Evolutionary conservation across 1,284 basidiomycete genomes (phyloP).

Genomic region (Papiliotrema terrestris): DNA sequence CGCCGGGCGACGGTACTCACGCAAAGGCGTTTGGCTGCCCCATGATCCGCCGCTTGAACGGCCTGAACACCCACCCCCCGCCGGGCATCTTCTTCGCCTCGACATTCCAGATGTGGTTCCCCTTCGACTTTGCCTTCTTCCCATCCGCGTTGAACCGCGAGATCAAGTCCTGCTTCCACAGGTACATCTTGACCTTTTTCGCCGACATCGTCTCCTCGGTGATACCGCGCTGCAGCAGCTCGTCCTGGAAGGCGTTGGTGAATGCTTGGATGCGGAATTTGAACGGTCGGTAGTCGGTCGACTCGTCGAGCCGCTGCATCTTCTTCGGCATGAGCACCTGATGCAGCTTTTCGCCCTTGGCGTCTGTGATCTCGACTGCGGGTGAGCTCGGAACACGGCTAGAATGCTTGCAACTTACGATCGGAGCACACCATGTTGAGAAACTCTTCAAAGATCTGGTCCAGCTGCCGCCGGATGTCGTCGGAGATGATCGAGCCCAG

Average conservation of each 20-base stretch:
- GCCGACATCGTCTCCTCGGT: conserved; percentile 55
- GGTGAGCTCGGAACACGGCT: too few species aligned
- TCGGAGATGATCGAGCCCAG: conserved; percentile 39
- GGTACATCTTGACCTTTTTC: conserved; percentile 85
- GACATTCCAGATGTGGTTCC: conserved; percentile 99
- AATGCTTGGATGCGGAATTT: conserved; percentile 99
- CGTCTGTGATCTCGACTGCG: conserved; percentile 84
- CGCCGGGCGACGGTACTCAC: too few species aligned
- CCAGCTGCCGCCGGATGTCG: conserved; percentile 77
- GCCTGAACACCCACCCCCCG: conserved; percentile 83
- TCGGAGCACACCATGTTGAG: conserved; percentile 87
- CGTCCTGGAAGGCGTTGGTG: conserved; percentile 92
- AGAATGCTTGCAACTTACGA: conserved; percentile 59
- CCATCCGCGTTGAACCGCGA: conserved; percentile 98
- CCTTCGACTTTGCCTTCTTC: conserved; percentile 98
- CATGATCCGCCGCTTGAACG: conserved; percentile 82
- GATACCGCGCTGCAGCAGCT: conserved; percentile 53
- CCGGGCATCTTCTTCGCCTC: conserved; percentile 81
- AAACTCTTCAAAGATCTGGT: conserved; percentile 87
- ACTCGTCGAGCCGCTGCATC: conserved; percentile 94
- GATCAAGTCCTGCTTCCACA: conserved; percentile 90
- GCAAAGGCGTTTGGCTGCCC: conserved; percentile 76
- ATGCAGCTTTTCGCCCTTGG: conserved; percentile 94
- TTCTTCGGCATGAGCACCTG: conserved; percentile 99
- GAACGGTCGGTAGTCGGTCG: conserved; percentile 94